Percentiles rank a stretch among this genome's conserved stretches.
Evolutionary conservation across 305 asterid species (phyloP).

Genomic region (Solanum hybrid): DNA sequence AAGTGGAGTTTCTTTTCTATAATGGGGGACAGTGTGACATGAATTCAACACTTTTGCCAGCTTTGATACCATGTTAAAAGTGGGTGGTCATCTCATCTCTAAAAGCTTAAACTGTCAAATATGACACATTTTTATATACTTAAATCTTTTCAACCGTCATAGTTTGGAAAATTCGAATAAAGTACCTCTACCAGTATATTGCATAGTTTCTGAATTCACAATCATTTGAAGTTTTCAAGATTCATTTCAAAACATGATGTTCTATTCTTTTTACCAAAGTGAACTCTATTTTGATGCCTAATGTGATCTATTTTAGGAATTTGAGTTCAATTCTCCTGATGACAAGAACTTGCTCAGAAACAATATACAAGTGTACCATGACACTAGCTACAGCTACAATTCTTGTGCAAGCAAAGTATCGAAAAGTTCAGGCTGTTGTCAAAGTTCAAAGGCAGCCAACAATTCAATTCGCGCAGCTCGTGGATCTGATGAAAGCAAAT

Average conservation of each 20-base stretch:
- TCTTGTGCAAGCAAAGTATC: constrained; percentile 42
- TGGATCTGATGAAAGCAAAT: constrained; percentile 51
- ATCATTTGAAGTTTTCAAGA: background rate
- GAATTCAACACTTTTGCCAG: background rate
- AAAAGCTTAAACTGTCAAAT: background rate
- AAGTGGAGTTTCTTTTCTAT: background rate
- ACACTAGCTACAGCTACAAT: constrained; percentile 19
- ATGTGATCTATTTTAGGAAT: constrained; percentile 38
- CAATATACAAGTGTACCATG: constrained; percentile 18
- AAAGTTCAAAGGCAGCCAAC: constrained; percentile 29
- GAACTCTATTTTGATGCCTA: background rate
- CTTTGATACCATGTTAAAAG: background rate
- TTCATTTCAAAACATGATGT: background rate
- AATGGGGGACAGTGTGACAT: background rate
- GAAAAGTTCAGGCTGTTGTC: constrained; percentile 57
- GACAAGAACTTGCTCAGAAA: constrained; percentile 20
- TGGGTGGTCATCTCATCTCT: background rate
- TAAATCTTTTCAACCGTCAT: background rate
- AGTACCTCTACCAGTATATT: background rate
- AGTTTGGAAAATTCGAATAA: background rate
- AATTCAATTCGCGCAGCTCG: constrained; percentile 22
- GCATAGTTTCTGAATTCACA: background rate
- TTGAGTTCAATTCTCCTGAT: constrained; percentile 35
- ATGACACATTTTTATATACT: background rate
- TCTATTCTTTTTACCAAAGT: background rate